Evolutionary conservation across 1,284 basidiomycete genomes (phyloP).

Genomic region (Austroboletus niveus): DNA sequence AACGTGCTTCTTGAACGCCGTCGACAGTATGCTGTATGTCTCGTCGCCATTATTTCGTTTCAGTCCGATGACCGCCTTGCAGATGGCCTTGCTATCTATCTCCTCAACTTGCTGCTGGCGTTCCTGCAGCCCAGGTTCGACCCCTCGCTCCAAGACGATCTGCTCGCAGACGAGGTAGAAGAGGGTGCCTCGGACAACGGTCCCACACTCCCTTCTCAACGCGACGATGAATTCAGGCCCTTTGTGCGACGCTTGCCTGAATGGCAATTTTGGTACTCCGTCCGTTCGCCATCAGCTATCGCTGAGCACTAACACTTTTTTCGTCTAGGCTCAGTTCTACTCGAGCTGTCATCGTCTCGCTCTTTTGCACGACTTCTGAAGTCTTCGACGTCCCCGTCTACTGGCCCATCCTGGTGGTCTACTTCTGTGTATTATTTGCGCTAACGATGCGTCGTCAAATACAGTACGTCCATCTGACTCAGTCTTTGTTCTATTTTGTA

Average conservation of each 20-base stretch:
- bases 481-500: neutral
- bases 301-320: constrained; percentile 7
- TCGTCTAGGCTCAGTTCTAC: constrained; percentile 82
- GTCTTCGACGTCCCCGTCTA: constrained; percentile 95
- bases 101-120: constrained; percentile 85
- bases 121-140: constrained; percentile 96
- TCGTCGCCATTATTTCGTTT: neutral
- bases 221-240: constrained; percentile 92
- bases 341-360: constrained; percentile 79
- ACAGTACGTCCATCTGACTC: constrained; percentile 57
- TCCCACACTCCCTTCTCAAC: constrained; percentile 53
- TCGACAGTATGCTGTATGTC: constrained; percentile 65
- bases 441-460: constrained; percentile 93
- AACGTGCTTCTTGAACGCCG: neutral
- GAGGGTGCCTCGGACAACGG: constrained; percentile 68
- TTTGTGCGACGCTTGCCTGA: constrained; percentile 96
- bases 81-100: constrained; percentile 91
- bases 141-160: constrained; percentile 90
- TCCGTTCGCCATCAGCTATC: neutral
- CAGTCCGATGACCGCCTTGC: constrained; percentile 4
- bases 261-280: constrained; percentile 89
- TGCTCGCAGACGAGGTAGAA: constrained; percentile 93
- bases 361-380: constrained; percentile 78
- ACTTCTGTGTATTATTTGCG: constrained; percentile 86
- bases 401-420: constrained; percentile 95